Evolutionary conservation across 495 filamentous ascomycete species (phyloP).

Genomic region (Penicillium alfredii): DNA sequence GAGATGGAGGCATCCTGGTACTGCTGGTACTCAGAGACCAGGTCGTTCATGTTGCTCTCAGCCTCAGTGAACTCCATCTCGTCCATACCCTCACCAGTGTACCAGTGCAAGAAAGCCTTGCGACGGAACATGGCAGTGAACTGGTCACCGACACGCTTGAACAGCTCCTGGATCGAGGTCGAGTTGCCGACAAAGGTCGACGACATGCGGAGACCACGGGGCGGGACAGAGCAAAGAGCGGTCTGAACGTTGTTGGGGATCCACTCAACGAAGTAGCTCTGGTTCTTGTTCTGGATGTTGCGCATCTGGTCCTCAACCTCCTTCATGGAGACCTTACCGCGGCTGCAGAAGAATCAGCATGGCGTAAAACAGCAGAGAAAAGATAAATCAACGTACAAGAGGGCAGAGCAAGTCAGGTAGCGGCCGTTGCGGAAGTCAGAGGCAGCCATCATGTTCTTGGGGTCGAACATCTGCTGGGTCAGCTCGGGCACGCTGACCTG

Average conservation of each 20-base stretch:
- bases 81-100: constrained; percentile 99
- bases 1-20: constrained; percentile 96
- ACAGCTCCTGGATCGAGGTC: constrained; percentile 99
- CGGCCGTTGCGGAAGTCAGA: constrained; percentile 99
- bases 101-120: constrained; percentile 99
- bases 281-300: constrained; percentile 99
- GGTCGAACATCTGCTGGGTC: constrained; percentile 99
- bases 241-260: constrained; percentile 99
- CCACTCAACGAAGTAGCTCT: constrained; percentile 99
- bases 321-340: constrained; percentile 99
- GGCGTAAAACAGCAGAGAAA: no score
- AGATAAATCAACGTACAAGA: no score
- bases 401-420: constrained; percentile 98
- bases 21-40: constrained; percentile 99
- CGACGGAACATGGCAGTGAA: constrained; percentile 99
- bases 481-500: constrained; percentile 96
- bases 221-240: constrained; percentile 97
- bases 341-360: no score
- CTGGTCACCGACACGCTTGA: constrained; percentile 99
- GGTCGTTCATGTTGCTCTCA: constrained; percentile 99
- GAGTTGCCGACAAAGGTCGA: constrained; percentile 99
- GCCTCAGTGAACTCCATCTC: constrained; percentile 99
- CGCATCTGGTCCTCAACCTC: constrained; percentile 99
- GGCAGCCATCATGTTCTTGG: constrained; percentile 99
- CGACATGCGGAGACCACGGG: constrained; percentile 98